Conservation (phyloP, 2,329 filamentous ascomycete species). For the Colletotrichum godetiae region DNA sequence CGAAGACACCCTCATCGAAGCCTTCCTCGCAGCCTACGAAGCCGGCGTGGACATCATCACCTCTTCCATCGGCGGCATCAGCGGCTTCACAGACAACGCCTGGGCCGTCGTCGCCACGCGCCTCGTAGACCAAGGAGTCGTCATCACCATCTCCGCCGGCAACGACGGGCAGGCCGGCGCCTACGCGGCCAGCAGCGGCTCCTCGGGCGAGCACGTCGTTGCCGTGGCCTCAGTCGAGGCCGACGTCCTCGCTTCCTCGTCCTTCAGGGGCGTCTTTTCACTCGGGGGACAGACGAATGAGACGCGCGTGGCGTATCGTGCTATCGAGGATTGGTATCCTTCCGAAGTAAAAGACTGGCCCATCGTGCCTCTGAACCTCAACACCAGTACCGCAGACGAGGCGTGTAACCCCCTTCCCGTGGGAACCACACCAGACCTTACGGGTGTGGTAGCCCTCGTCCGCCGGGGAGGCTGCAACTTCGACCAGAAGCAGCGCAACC, state of each 20-base stretch:
- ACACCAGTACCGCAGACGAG: slow-evolving; percentile 41
- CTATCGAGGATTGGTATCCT: slow-evolving; percentile 21
- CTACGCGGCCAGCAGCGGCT: slow-evolving; percentile 52
- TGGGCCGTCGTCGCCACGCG: slow-evolving; percentile 52
- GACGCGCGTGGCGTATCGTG: slow-evolving; percentile 28
- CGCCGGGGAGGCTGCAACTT: slow-evolving; percentile 53
- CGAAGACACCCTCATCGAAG: slow-evolving; percentile 34
- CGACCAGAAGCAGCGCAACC: slow-evolving; percentile 49
- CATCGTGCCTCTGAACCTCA: slow-evolving; percentile 41
- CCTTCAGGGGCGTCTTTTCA: slow-evolving; percentile 25
- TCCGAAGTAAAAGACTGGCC: slow-evolving; percentile 38
- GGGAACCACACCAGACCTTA: slow-evolving; percentile 49
- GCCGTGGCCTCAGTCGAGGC: slow-evolving; percentile 56
- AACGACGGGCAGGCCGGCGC: slow-evolving; percentile 56
- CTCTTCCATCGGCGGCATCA: slow-evolving; percentile 37
- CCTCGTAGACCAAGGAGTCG: slow-evolving; percentile 55
- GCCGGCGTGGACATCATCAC: slow-evolving; percentile 41
- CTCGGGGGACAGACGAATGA: slow-evolving; percentile 8
- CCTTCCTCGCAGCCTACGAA: slow-evolving; percentile 28
- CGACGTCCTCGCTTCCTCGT: slow-evolving; percentile 21
- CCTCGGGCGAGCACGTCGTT: slow-evolving; percentile 53
- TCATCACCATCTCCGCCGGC: slow-evolving; percentile 54
- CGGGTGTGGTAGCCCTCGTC: slow-evolving; percentile 53
- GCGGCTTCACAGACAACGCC: slow-evolving; percentile 37
- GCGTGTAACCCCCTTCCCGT: slow-evolving; percentile 52